A percentile compares a stretch with the other conserved stretches of the same genome.
Conservation (phyloP, 768 basidiomycete species). For the Russula olivacea region DNA sequence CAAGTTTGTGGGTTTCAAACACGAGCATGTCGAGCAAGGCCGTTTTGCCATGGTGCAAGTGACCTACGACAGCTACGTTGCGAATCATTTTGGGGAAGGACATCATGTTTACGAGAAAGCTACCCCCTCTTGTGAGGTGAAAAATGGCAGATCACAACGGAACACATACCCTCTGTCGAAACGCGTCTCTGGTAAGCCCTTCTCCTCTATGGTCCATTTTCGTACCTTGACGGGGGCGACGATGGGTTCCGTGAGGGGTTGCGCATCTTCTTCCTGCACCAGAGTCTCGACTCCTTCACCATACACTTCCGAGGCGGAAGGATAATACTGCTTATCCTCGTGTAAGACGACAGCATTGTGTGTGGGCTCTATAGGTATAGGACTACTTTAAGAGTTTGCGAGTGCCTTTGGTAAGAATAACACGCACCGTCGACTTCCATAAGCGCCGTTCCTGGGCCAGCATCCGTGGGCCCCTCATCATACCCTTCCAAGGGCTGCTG, state of each 20-base stretch:
- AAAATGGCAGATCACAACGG: neutral
- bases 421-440: conserved; percentile 81
- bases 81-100: conserved; percentile 90
- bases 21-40: conserved; percentile 96
- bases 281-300: conserved; percentile 91
- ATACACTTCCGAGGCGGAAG: conserved; percentile 86
- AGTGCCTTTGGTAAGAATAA: neutral
- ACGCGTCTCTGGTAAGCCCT: conserved; percentile 93
- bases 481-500: conserved; percentile 71
- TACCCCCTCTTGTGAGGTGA: conserved; percentile 33
- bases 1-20: conserved; percentile 91
- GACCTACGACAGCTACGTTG: conserved; percentile 94
- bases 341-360: conserved; percentile 86
- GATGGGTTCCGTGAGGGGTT: conserved; percentile 92
- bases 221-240: conserved; percentile 92
- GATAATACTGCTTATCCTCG: conserved; percentile 98
- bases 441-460: conserved; percentile 51
- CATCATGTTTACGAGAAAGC: conserved; percentile 89
- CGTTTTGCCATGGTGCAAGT: conserved; percentile 97
- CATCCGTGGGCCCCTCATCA: conserved; percentile 56
- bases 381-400: conserved; percentile 5
- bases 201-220: conserved; percentile 93
- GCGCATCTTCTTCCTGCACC: conserved; percentile 97
- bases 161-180: conserved; percentile 86
- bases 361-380: conserved; percentile 53